phyloP scores from a whole-genome alignment of 2,329 filamentous ascomycete genomes.

The Cercospora sp. region DNA sequence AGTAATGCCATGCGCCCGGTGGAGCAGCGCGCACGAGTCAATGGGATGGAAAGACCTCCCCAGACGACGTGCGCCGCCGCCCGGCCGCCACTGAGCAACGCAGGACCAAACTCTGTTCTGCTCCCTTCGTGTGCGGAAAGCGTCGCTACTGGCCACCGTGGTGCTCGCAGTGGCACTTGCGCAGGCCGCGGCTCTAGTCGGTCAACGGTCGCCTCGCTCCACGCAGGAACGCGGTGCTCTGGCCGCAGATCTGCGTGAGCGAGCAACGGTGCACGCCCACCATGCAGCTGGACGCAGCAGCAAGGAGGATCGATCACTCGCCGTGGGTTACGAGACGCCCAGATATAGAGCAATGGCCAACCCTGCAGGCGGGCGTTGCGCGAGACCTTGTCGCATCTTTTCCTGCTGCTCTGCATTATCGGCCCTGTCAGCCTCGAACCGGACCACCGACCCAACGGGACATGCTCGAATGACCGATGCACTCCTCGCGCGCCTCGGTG shows the following conservation, averaged over 20 bases:
- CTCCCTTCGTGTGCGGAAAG: background rate
- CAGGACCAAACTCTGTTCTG: background rate
- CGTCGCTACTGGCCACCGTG: background rate
- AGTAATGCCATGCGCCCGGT: background rate
- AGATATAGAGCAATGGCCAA: slow-evolving; percentile 3
- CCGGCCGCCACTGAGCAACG: background rate
- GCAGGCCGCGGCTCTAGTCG: background rate
- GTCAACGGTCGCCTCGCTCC: background rate
- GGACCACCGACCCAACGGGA: slow-evolving; percentile 5
- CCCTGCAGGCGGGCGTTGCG: background rate
- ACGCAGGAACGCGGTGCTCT: background rate
- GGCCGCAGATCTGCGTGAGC: background rate
- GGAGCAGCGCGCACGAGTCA: background rate
- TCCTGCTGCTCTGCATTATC: background rate
- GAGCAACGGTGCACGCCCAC: background rate
- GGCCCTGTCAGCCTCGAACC: slow-evolving; percentile 3
- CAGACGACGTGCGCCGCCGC: background rate
- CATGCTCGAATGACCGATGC: slow-evolving; percentile 12
- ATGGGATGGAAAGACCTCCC: background rate
- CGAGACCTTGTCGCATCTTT: background rate
- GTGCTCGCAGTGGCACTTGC: background rate
- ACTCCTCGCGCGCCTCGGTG: slow-evolving; percentile 24
- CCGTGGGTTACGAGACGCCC: background rate
- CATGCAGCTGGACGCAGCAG: slow-evolving; percentile 9
- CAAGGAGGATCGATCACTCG: slow-evolving; percentile 6